Evolutionary conservation across 1,139 yeast genomes (phyloP).

Genomic region (Maudiozyma humilis): DNA sequence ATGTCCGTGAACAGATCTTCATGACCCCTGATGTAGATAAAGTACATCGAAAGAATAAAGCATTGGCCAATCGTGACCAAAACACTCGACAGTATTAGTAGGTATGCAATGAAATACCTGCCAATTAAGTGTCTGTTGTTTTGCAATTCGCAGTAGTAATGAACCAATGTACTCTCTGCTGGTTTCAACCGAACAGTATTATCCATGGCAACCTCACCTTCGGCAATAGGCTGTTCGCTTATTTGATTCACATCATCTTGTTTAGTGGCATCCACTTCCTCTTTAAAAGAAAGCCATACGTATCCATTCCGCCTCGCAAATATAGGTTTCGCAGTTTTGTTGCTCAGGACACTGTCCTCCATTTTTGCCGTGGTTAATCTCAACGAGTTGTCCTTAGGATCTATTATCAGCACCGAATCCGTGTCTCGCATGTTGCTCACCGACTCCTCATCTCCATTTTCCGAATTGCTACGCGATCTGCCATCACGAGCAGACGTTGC

Average conservation of each 20-base stretch:
- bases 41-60: conserved; percentile 28
- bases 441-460: neutral
- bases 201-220: neutral
- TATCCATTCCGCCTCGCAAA: conserved; percentile 7
- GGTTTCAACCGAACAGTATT: neutral
- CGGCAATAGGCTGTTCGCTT: neutral
- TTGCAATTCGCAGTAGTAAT: conserved; percentile 8
- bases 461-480: neutral
- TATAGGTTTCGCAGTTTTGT: conserved; percentile 4
- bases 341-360: conserved; percentile 4
- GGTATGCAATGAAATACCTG: conserved; percentile 7
- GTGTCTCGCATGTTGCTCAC: neutral
- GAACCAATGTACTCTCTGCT: neutral
- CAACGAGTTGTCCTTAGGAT: conserved; percentile 19
- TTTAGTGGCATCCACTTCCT: neutral
- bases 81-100: conserved; percentile 20
- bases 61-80: conserved; percentile 25
- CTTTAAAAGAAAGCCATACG: conserved; percentile 7
- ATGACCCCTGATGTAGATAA: conserved; percentile 30
- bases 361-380: conserved; percentile 12
- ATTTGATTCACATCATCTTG: neutral
- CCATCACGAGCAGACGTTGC: neutral
- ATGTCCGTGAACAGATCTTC: conserved; percentile 23
- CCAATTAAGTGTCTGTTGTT: conserved; percentile 3
- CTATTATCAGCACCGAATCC: conserved; percentile 13